Percentiles rank a stretch among this genome's conserved stretches.
Conservation (phyloP, 2,329 filamentous ascomycete species). For the Colletotrichum tropicale region DNA sequence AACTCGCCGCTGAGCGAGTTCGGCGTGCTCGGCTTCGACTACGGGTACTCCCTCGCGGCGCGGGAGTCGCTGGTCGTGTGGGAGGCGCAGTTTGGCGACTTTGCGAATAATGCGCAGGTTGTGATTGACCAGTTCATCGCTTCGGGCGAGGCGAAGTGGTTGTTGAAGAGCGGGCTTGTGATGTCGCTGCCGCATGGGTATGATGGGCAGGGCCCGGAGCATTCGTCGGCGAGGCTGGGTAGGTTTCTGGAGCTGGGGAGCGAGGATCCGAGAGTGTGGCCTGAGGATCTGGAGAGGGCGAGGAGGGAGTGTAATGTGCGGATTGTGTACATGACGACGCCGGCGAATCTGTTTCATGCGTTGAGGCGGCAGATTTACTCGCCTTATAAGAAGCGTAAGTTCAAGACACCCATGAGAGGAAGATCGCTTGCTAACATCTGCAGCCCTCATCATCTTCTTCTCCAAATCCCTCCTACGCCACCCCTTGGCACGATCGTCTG, state of each 20-base stretch:
- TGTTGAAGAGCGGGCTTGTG: constrained; percentile 94
- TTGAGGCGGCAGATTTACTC: constrained; percentile 96
- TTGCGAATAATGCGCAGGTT: constrained; percentile 98
- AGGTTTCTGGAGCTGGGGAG: constrained; percentile 96
- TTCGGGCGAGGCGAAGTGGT: constrained; percentile 97
- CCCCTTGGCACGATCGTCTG: constrained; percentile 83
- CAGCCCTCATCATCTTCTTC: constrained; percentile 95
- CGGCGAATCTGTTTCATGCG: constrained; percentile 94
- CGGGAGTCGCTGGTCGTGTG: constrained; percentile 97
- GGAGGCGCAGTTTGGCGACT: constrained; percentile 99
- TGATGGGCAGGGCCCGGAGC: constrained; percentile 96
- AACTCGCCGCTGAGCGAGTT: constrained; percentile 85
- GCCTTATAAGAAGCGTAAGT: constrained; percentile 97
- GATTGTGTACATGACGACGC: constrained; percentile 95
- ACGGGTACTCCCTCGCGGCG: constrained; percentile 95
- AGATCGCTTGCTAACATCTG: background rate
- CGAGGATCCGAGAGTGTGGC: constrained; percentile 85
- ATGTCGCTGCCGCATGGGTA: constrained; percentile 97
- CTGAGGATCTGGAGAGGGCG: constrained; percentile 89
- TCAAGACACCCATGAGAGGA: background rate
- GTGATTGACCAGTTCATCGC: constrained; percentile 99
- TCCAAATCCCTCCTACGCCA: constrained; percentile 96
- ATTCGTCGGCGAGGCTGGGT: constrained; percentile 96
- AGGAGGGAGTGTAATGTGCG: constrained; percentile 99
- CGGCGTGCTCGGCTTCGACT: constrained; percentile 90